A percentile compares a stretch with the other conserved stretches of the same genome.
phyloP scores from a whole-genome alignment of 257 asterid genomes.

The Lantana camara region DNA sequence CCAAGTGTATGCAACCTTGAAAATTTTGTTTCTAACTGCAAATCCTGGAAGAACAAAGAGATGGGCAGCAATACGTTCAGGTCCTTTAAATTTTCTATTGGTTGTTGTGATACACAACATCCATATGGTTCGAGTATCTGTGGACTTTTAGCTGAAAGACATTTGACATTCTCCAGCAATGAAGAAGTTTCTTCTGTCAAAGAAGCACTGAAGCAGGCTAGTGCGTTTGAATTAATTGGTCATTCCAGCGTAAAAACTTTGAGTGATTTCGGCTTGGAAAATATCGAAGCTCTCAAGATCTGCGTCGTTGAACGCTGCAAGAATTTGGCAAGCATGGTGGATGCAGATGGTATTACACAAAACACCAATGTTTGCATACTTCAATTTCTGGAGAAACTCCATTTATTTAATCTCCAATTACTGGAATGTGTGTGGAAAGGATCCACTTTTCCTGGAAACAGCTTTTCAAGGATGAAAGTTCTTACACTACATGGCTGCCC shows the following conservation, averaged over 20 bases:
- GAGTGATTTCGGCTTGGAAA: slow-evolving; percentile 21
- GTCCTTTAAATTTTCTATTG: slow-evolving; percentile 24
- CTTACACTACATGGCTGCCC: slow-evolving; percentile 24
- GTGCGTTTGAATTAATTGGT: slow-evolving; percentile 25
- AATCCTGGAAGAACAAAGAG: neutral
- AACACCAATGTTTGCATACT: neutral
- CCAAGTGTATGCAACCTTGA: slow-evolving; percentile 14
- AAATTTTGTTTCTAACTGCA: neutral
- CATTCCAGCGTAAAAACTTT: slow-evolving; percentile 6
- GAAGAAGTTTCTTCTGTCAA: slow-evolving; percentile 4
- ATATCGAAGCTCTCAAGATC: neutral
- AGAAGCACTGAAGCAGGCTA: slow-evolving; percentile 22
- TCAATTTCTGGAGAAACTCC: slow-evolving; percentile 22
- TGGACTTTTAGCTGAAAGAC: slow-evolving; percentile 4
- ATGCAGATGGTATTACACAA: neutral
- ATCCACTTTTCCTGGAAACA: neutral
- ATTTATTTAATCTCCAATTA: slow-evolving; percentile 13
- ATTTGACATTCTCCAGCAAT: slow-evolving; percentile 6
- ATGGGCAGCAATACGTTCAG: slow-evolving; percentile 11
- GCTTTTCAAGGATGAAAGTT: slow-evolving; percentile 23
- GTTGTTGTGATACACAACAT: slow-evolving; percentile 9
- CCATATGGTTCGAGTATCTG: slow-evolving; percentile 10
- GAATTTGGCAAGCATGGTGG: neutral
- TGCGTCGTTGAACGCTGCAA: slow-evolving; percentile 3
- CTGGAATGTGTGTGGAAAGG: slow-evolving; percentile 21